Base-by-base conservation (phyloP, 768 basidiomycete genomes). In the Artomyces pyxidatus region DNA sequence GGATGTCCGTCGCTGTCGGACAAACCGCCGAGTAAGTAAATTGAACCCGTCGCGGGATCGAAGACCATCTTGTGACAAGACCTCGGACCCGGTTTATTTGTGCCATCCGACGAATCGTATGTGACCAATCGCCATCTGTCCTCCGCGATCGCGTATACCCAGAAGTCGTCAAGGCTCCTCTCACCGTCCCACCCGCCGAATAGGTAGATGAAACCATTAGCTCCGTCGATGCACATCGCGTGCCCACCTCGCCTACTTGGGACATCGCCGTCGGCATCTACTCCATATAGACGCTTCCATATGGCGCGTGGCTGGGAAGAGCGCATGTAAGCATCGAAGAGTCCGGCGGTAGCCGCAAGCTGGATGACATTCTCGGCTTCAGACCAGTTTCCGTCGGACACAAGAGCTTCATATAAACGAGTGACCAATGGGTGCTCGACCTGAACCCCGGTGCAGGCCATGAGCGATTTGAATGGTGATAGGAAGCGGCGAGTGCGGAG, bases 11-110 rank as follows among this genome's bases (percentile, higher is more conserved):
- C 82, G 23, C 65, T 66, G 51, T 86, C 84, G 12, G 71, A 73
- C 44, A 88, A 63, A 56, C 83, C 68, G 12, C 88, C 88, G n/a
- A 89, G 64, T 1, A 89, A 59, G 61, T 86, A 90, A 17, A 90
- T 81, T 49, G 70, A 72, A 2, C 82, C 84, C 0, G 79, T 81
- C 62, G 73, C 76, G n/a, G 70, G 66, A 56, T 89, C 85, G 58
- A 86, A 88, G 16, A 77, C 80, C 82, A 88, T 88, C 66, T 85
- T 87, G 59, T 89, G 88, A 58, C 88, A 89, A 8, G 81, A 80
- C 25, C 88, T 71, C 3, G 84, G 72, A 2, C 77, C 75, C 8
- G 88, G 88, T 1, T 85, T 87, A 45, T 83, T 78, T 47, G 68
- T 68, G 29, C 85, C 81, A 22, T 64, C 57, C 0, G 74, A 68